Conservation (phyloP, 805 yeast genomes). For the Komagataella kurtzmanii region DNA sequence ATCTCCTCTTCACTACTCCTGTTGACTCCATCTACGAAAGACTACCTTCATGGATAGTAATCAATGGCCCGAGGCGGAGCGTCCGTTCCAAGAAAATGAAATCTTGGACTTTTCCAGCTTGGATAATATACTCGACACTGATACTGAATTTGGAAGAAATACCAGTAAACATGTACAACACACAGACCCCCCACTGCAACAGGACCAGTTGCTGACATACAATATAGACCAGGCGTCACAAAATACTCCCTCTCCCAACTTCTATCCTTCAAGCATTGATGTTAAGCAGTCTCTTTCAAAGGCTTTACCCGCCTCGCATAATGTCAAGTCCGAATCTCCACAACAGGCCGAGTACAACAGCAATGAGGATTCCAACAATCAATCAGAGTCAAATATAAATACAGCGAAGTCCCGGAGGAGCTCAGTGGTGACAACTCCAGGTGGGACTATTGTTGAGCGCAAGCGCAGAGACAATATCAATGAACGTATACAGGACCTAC, state of each 20-base stretch:
- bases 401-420: constrained; percentile 7
- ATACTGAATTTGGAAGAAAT: neutral
- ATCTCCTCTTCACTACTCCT: neutral
- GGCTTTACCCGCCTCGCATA: neutral
- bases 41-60: neutral
- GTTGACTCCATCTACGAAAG: neutral
- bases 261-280: neutral
- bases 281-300: constrained; percentile 1
- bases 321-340: neutral
- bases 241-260: neutral
- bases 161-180: neutral
- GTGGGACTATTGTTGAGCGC: constrained; percentile 21
- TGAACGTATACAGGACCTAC: constrained; percentile 38
- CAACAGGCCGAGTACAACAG: constrained; percentile 8
- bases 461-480: constrained; percentile 44
- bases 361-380: constrained; percentile 17
- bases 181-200: neutral
- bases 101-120: constrained; percentile 1
- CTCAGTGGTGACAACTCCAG: constrained; percentile 5
- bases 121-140: neutral
- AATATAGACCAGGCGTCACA: neutral
- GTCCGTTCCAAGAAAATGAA: neutral
- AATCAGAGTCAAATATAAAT: constrained; percentile 8
- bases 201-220: neutral
- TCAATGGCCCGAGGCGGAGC: neutral